A percentile compares a stretch with the other conserved stretches of the same genome.
These are phyloP conservation scores for Aspergillus sclerotialis DNA, from an alignment of 2,329 filamentous ascomycete species.

Conservation along the genomic window DNA sequence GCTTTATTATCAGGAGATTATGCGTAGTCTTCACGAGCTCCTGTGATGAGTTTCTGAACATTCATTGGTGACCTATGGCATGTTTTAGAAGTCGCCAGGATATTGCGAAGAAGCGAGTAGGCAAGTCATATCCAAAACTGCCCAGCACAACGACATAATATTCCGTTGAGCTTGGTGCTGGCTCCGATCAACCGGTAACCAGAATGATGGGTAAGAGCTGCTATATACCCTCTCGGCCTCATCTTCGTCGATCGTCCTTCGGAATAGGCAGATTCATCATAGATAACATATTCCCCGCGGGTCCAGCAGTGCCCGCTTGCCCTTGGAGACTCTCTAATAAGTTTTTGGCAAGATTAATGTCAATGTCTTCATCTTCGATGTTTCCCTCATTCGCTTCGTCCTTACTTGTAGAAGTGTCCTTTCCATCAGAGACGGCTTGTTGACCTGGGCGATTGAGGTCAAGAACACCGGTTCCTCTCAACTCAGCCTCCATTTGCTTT, in stretches of 20 bases:
- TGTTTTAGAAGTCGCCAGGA: neutral
- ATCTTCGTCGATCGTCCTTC: constrained; percentile 55
- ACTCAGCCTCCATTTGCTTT: constrained; percentile 41
- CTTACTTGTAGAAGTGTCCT: constrained; percentile 12
- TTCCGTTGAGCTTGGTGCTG: too few species aligned
- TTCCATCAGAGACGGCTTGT: constrained; percentile 19
- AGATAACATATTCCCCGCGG: constrained; percentile 77
- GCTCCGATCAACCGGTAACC: too few species aligned
- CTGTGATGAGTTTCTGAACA: too few species aligned
- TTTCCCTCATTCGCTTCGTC: constrained; percentile 15
- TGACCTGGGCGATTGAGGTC: constrained; percentile 27
- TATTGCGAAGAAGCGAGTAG: neutral
- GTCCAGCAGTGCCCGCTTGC: constrained; percentile 77
- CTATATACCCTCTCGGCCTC: neutral
- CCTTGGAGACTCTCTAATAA: constrained; percentile 88
- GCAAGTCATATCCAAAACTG: too few species aligned
- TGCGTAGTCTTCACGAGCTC: too few species aligned
- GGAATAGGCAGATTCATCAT: constrained; percentile 80
- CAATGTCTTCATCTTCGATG: constrained; percentile 60
- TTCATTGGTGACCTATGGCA: too few species aligned
- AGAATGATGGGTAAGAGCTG: too few species aligned
- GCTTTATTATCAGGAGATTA: too few species aligned
- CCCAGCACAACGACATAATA: too few species aligned
- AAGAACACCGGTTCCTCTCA: constrained; percentile 39
- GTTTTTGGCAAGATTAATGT: constrained; percentile 85